Conservation (phyloP, 1,284 basidiomycete genomes). For the Pterulicium gracile region DNA sequence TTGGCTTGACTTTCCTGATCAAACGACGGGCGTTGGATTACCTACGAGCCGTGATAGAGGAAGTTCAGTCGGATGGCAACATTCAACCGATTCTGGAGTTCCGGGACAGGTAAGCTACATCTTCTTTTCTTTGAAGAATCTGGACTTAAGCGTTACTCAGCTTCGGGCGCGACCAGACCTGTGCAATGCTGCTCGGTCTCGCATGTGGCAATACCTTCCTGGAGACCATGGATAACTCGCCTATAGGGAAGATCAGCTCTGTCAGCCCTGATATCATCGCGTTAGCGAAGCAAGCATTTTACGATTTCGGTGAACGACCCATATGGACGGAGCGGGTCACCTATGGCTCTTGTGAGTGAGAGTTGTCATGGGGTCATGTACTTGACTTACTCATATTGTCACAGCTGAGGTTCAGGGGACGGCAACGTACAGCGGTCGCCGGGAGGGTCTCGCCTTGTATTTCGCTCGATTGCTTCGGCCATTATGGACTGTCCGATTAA, state of each 20-base stretch:
- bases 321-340: slow-evolving; percentile 70
- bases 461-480: slow-evolving; percentile 79
- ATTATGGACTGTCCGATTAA: slow-evolving; percentile 80
- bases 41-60: slow-evolving; percentile 63
- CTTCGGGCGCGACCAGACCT: slow-evolving; percentile 83
- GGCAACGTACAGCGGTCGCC: slow-evolving; percentile 76
- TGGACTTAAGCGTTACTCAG: slow-evolving; percentile 25
- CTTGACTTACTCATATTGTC: slow-evolving; percentile 3
- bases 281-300: slow-evolving; percentile 72
- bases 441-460: slow-evolving; percentile 85
- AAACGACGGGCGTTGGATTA: slow-evolving; percentile 82
- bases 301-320: slow-evolving; percentile 75
- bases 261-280: slow-evolving; percentile 51
- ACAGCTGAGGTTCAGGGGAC: slow-evolving; percentile 60
- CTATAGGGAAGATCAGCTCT: slow-evolving; percentile 36
- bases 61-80: slow-evolving; percentile 55
- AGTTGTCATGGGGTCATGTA: slow-evolving; percentile 7
- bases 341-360: slow-evolving; percentile 46
- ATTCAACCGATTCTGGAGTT: slow-evolving; percentile 64
- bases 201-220: slow-evolving; percentile 71
- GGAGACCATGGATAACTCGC: slow-evolving; percentile 36
- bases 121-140: too few species aligned
- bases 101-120: slow-evolving; percentile 53
- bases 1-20: slow-evolving; percentile 73
- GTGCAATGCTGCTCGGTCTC: slow-evolving; percentile 81